A percentile compares a stretch with the other conserved stretches of the same genome.
Conservation (phyloP, 2,329 filamentous ascomycete species). For the Sclerotinia minor region DNA sequence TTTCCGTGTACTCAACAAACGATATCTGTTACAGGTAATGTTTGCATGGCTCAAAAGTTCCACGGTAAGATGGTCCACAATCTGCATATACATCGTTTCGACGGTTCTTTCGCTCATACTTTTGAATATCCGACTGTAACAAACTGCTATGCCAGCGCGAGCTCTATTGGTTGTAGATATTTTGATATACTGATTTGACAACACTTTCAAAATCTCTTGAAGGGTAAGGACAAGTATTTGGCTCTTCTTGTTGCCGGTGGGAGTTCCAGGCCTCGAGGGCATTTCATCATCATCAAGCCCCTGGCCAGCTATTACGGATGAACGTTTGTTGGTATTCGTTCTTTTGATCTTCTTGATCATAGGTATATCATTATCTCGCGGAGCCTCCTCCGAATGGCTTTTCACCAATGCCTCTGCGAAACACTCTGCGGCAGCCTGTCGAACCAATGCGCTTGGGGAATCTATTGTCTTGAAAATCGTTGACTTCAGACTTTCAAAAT, state of each 20-base stretch:
- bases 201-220: conserved; percentile 71
- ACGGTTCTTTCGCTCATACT: conserved; percentile 79
- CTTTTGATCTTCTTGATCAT: conserved; percentile 72
- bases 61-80: conserved; percentile 76
- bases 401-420: conserved; percentile 82
- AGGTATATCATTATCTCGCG: conserved; percentile 52
- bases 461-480: conserved; percentile 86
- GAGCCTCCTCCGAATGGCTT: conserved; percentile 66
- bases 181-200: conserved; percentile 79
- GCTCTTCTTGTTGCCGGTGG: conserved; percentile 67
- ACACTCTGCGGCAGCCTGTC: conserved; percentile 83
- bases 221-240: conserved; percentile 74
- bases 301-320: conserved; percentile 48
- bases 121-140: conserved; percentile 79
- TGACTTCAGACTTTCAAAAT: conserved; percentile 85
- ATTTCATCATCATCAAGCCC: conserved; percentile 69
- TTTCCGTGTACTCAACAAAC: conserved; percentile 78
- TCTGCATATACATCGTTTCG: conserved; percentile 76
- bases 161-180: conserved; percentile 76
- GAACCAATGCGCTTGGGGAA: conserved; percentile 69
- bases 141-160: conserved; percentile 80
- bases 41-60: conserved; percentile 77
- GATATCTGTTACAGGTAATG: conserved; percentile 82
- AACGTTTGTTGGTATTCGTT: conserved; percentile 52
- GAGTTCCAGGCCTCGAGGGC: conserved; percentile 66